A percentile compares a stretch with the other conserved stretches of the same genome.
Evolutionary conservation across 2,329 filamentous ascomycete genomes (phyloP).

Genomic region (Fusarium pininemorale): DNA sequence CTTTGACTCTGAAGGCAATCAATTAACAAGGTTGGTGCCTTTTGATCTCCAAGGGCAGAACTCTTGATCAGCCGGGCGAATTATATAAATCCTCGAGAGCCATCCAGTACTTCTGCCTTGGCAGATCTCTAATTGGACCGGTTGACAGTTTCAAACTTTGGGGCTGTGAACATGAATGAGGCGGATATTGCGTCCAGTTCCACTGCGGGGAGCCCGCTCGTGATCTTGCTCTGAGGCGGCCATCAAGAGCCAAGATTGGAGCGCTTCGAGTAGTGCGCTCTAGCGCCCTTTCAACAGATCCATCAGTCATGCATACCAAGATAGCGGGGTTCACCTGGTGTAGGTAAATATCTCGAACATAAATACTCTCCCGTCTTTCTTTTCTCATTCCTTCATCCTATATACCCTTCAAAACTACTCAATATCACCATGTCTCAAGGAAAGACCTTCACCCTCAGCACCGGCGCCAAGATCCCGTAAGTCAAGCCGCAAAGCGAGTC

Average conservation of each 20-base stretch:
- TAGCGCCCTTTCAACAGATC: neutral
- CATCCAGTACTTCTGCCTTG: neutral
- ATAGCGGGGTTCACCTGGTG: neutral
- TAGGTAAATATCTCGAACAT: neutral
- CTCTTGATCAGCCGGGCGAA: neutral
- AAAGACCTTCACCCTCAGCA: neutral
- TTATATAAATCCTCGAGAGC: neutral
- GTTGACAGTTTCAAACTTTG: neutral
- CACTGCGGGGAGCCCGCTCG: neutral
- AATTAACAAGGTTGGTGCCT: neutral
- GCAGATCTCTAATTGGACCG: neutral
- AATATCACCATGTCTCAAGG: neutral
- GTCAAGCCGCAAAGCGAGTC: rapidly evolving
- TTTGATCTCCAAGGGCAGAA: neutral
- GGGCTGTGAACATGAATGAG: neutral
- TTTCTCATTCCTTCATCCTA: neutral
- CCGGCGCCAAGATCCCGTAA: neutral
- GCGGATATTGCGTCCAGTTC: neutral
- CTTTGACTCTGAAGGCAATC: neutral
- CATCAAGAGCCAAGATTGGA: neutral
- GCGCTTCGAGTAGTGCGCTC: neutral
- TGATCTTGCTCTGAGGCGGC: neutral
- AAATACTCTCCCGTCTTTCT: neutral
- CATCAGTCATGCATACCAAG: neutral
- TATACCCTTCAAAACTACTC: neutral